Evolutionary conservation across 2,329 filamentous ascomycete genomes (phyloP).

Genomic region (Cadophora gregata): DNA sequence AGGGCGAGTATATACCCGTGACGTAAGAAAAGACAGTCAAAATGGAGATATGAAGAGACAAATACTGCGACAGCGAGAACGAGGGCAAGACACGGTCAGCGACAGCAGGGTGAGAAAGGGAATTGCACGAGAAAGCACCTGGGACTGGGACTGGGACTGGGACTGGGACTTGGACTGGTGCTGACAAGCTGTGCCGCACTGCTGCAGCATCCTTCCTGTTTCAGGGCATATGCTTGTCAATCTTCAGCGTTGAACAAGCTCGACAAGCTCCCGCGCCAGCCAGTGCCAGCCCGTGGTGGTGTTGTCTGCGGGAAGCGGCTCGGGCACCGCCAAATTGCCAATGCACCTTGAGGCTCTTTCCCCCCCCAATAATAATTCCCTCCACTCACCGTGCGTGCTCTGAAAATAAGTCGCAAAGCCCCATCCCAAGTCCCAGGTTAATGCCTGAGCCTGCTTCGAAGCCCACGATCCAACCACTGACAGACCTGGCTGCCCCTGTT

Average conservation of each 20-base stretch:
- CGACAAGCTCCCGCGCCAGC: background rate
- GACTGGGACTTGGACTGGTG: background rate
- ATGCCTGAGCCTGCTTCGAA: background rate
- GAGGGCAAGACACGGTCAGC: background rate
- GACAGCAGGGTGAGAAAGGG: slow-evolving; percentile 3
- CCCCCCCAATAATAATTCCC: too few species aligned
- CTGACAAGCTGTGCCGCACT: slow-evolving; percentile 14
- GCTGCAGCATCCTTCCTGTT: slow-evolving; percentile 9
- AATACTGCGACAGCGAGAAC: background rate
- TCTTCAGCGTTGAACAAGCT: slow-evolving; percentile 9
- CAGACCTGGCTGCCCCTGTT: slow-evolving; percentile 5
- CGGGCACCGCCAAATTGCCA: background rate
- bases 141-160: background rate
- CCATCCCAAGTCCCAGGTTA: background rate
- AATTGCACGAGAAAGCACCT: background rate
- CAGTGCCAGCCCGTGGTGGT: background rate
- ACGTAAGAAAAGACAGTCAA: slow-evolving; percentile 11
- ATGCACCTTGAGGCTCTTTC: slow-evolving; percentile 13
- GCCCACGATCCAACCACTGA: slow-evolving; percentile 1
- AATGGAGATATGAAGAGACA: slow-evolving; percentile 5
- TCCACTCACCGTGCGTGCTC: slow-evolving; percentile 5
- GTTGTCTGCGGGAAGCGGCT: slow-evolving; percentile 5
- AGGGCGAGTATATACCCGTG: slow-evolving; percentile 3
- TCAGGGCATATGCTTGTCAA: slow-evolving; percentile 16
- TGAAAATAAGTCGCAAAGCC: slow-evolving; percentile 16